Evolutionary conservation across 164 flowering plant genomes (phyloP).

Genomic region (Cinnamomum chago): DNA sequence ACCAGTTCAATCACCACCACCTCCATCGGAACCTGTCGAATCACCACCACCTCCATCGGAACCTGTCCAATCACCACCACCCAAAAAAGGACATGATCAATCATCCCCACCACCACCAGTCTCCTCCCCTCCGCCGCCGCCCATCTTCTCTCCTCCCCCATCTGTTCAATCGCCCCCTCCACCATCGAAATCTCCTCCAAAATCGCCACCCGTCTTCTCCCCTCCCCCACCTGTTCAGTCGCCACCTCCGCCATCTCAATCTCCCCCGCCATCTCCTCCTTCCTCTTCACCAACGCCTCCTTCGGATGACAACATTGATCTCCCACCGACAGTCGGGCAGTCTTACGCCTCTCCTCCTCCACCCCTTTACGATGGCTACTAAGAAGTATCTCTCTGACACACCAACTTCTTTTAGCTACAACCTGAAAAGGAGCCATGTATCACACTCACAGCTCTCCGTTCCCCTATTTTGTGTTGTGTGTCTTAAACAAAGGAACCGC

Average conservation of each 20-base stretch:
- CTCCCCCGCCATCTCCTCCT: not conserved
- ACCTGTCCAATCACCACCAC: not conserved
- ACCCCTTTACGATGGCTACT: conserved; percentile 6
- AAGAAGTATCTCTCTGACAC: not conserved
- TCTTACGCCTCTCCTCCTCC: conserved; percentile 15
- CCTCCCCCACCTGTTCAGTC: conserved; percentile 10
- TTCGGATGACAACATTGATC: not conserved
- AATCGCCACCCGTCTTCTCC: conserved; percentile 1
- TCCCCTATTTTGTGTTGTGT: too few species aligned
- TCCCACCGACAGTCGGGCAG: not conserved
- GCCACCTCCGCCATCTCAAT: conserved; percentile 7
- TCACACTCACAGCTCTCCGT: too few species aligned
- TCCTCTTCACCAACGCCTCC: not conserved
- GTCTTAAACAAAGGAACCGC: not conserved
- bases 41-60: not conserved
- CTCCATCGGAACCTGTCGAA: too few species aligned
- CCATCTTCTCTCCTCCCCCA: not conserved
- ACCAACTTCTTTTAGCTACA: not conserved
- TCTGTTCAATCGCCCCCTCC: not conserved
- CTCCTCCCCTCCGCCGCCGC: not conserved
- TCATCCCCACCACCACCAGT: not conserved
- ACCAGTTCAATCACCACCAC: not conserved
- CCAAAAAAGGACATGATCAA: not conserved
- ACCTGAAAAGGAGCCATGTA: too few species aligned
- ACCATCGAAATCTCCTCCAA: conserved; percentile 10